Evolutionary conservation across 768 basidiomycete genomes (phyloP), one percentile per base, ranked within the genome.

Genomic region (Podaxis sp.): DNA sequence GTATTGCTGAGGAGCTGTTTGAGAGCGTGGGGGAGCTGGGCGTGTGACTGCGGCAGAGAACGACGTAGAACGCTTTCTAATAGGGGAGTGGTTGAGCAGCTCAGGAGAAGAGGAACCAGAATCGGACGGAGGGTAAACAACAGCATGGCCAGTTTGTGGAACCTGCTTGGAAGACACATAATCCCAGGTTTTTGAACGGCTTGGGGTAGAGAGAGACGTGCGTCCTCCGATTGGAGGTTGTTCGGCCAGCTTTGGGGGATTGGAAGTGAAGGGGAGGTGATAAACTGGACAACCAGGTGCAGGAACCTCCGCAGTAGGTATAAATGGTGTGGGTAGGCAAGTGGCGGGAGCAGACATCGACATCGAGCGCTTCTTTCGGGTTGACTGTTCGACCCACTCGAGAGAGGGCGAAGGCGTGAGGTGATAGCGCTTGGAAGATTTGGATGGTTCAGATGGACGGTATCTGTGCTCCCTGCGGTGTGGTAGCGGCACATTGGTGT

Each of bases 1-100:
- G 35, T 42, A 23, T 7, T 59, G 58, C 13, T 51, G 48, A 10
- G 56, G 61, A 36, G 61, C 21, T 7, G 50, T 58, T 25, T 55
- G 35, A 5, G 58, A 16, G n/a, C 48, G 57, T 18, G 44, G 23
- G 44, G 28, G 18, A 11, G 38, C 6, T 27, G 63, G 55, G 23
- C 46, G 36, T 11, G n/a, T 46, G 25, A 61, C 53, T 28, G 55
- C 54, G 1, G 57, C 42, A 25, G 58, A 52, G 16, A 54, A 55
- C 23, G 64, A 62, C 42, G 56, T 59, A 16, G 64, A 62, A 37
- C 47, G 57, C 5, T 58, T 37, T 50, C 47, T 32, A 36, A 55
- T 32, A 6, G 54, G 35, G 11, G 61, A 53, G 3, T 27, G 47
- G 9, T 58, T 42, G 23, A 56, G 18, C 18, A 7, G 21, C 13